Evolutionary conservation across 345 rosid genomes (phyloP), one percentile per base, ranked within the genome.

Genomic region (Eucalyptus curtisii): DNA sequence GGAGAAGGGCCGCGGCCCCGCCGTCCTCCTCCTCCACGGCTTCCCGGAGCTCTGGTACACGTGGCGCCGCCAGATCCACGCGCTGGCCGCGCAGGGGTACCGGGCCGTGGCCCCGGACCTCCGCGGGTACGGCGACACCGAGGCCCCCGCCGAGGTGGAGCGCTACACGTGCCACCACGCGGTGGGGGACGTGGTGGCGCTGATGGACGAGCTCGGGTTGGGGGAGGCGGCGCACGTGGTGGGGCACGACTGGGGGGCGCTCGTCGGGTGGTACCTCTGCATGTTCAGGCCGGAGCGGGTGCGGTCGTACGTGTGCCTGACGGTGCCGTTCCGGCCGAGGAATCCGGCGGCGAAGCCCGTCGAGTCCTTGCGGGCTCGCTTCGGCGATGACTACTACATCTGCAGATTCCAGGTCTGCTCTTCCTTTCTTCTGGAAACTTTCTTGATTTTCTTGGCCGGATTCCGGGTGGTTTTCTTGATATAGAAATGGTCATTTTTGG

Each of bases 31-130:
- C 91, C 94, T 96, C 68, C 97, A 96, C 85, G 99, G 99, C 79
- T 97, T 95, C 91, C 98, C 99, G 42, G 97, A 96, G 49, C 93
- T 95, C 10, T 97, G 98, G 99, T 96, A 95, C 92, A 86, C 96
- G 10, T 96, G 97, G 99, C 94, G 98, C 91, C 98, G 95, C 93
- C 99, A 96, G 92, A 94, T 95, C 86, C 89, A 45, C 86, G 94
- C 87, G 24, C 87, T 95, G 53, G 93, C 96, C 89, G 91, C 97
- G 1, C 90, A 91, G 8, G 99, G 97, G 10, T 95, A 94, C 92
- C 93, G 76, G 5, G 91, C 97, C 19, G 91, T 96, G 42, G 99
- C 98, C 13, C 99, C 98, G 4, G 98, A 97, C 85, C 99, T 97
- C 57, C 92, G 97, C 8, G 97, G 99, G 84, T 96, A 90, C 48